A percentile compares a stretch with the other conserved stretches of the same genome.
Evolutionary conservation across 2,329 filamentous ascomycete species (phyloP).

Genomic region (Apiospora marii): DNA sequence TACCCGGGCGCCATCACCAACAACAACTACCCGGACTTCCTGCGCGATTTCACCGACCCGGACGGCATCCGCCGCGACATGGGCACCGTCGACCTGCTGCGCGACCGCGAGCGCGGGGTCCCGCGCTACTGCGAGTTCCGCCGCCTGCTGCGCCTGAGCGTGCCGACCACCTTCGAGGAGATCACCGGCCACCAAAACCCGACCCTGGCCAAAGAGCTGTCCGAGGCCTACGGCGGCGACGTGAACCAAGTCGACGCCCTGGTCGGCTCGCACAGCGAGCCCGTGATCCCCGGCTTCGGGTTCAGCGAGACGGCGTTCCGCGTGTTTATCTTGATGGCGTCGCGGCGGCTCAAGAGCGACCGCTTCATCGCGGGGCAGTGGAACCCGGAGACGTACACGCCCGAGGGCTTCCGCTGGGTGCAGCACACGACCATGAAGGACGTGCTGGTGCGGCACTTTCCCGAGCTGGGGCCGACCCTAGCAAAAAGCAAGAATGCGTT

Average conservation of each 20-base stretch:
- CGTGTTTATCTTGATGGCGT: constrained; percentile 55
- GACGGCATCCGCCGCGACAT: constrained; percentile 52
- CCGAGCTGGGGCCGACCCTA: constrained; percentile 44
- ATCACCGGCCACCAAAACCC: constrained; percentile 47
- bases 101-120: constrained; percentile 55
- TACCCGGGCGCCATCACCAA: constrained; percentile 55
- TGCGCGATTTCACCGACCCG: constrained; percentile 49
- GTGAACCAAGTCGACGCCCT: constrained; percentile 52
- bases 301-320: constrained; percentile 57
- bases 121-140: constrained; percentile 55
- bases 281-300: constrained; percentile 52
- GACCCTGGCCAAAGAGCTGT: constrained; percentile 45
- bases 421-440: constrained; percentile 52
- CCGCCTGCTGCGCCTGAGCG: constrained; percentile 48
- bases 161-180: constrained; percentile 47
- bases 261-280: constrained; percentile 52
- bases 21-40: constrained; percentile 47
- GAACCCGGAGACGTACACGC: constrained; percentile 49
- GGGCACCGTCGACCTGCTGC: constrained; percentile 54
- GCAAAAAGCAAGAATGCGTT: constrained; percentile 44
- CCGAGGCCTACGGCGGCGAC: constrained; percentile 49
- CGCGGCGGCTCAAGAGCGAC: constrained; percentile 51
- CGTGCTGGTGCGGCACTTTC: constrained; percentile 52
- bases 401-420: constrained; percentile 52
- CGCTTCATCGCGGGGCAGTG: constrained; percentile 52